phyloP scores from a whole-genome alignment of 2,329 filamentous ascomycete species.

The Curvularia spicifera region DNA sequence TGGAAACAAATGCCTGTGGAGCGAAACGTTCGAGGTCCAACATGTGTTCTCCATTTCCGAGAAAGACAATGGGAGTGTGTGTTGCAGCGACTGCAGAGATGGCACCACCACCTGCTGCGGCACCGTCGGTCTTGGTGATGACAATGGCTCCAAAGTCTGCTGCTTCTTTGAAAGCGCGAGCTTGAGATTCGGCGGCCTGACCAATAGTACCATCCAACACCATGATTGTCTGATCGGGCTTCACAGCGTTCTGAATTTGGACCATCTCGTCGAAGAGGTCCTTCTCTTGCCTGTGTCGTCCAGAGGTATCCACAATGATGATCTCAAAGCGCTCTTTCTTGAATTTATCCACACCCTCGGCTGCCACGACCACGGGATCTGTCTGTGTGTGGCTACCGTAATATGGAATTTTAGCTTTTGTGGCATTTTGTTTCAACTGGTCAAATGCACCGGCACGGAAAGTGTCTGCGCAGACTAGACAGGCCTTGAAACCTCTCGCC shows the following conservation, averaged over 20 bases:
- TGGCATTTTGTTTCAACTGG: constrained; percentile 98
- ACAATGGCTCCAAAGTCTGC: constrained; percentile 98
- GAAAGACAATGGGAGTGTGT: constrained; percentile 95
- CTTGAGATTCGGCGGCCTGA: constrained; percentile 92
- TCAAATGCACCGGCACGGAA: constrained; percentile 99
- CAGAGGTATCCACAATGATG: constrained; percentile 97
- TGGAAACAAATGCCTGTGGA: constrained; percentile 90
- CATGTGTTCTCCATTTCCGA: constrained; percentile 97
- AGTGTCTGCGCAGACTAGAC: constrained; percentile 95
- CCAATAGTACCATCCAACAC: constrained; percentile 96
- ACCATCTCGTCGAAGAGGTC: constrained; percentile 97
- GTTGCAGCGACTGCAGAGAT: constrained; percentile 98
- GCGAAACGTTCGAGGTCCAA: constrained; percentile 92
- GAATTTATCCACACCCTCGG: constrained; percentile 98
- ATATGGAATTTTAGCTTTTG: constrained; percentile 98
- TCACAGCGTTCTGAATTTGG: constrained; percentile 90
- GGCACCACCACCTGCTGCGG: constrained; percentile 92
- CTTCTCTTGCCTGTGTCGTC: constrained; percentile 91
- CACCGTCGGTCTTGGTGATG: constrained; percentile 97
- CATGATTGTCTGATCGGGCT: constrained; percentile 97
- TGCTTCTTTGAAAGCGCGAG: constrained; percentile 94
- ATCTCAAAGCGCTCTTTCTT: constrained; percentile 98
- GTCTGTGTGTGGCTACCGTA: constrained; percentile 96
- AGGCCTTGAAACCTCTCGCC: constrained; percentile 88
- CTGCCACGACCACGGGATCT: constrained; percentile 89